These are phyloP conservation scores for Chrysopogon serrulatus DNA, from an alignment of 176 grass and related monocot genomes.

Conservation along the genomic window DNA sequence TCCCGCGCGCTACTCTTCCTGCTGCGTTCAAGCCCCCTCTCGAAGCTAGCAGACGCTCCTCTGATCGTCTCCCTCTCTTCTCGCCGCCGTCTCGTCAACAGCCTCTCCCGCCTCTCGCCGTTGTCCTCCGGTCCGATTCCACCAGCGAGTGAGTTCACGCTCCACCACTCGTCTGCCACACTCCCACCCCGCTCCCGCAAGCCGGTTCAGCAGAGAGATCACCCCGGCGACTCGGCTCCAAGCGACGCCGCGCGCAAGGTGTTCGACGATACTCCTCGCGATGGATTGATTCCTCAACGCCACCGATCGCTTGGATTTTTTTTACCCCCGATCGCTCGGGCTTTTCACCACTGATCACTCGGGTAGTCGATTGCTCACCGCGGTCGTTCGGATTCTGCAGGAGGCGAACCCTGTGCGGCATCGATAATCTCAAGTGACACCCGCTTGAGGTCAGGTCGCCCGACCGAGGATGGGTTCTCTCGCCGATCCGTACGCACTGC, in stretches of 20 bases:
- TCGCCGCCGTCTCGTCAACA: background rate
- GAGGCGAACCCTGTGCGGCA: background rate
- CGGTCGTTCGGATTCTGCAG: slow-evolving; percentile 15
- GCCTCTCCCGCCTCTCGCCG: background rate
- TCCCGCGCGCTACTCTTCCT: background rate
- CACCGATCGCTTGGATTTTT: background rate
- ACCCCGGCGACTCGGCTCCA: background rate
- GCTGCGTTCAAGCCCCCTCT: background rate
- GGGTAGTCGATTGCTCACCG: background rate
- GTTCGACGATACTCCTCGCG: slow-evolving; percentile 18
- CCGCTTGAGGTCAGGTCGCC: background rate
- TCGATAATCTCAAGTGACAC: background rate
- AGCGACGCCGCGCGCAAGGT: background rate
- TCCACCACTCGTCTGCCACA: background rate
- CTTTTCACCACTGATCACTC: background rate
- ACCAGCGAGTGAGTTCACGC: background rate
- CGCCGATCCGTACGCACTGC: slow-evolving; percentile 60
- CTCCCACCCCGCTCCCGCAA: background rate
- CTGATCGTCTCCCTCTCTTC: background rate
- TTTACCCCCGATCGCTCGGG: background rate
- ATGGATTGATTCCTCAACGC: background rate
- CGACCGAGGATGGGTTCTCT: slow-evolving; percentile 46
- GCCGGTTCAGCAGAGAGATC: background rate
- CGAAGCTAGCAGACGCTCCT: background rate
- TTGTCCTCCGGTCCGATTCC: background rate